These are phyloP conservation scores for Fusarium tjaetaba DNA, from an alignment of 2,329 filamentous ascomycete genomes.

Conservation along the genomic window DNA sequence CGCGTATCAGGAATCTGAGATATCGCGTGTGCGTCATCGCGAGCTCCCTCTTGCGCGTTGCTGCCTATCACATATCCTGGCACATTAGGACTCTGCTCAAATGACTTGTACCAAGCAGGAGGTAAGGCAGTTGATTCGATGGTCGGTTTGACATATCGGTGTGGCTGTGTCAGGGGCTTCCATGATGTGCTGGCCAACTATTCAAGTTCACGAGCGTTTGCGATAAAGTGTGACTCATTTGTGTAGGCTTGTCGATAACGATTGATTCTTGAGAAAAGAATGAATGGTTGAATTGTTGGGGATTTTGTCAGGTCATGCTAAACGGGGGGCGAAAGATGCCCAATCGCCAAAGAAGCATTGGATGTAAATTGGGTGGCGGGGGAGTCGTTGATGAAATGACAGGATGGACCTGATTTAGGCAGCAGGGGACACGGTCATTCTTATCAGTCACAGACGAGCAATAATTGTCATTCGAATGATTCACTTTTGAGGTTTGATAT, in stretches of 20 bases:
- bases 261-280: background rate
- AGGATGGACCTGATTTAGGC: constrained; percentile 4
- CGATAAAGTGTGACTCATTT: constrained; percentile 25
- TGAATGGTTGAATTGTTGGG: background rate
- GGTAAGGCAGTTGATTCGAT: constrained; percentile 11
- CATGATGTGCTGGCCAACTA: constrained; percentile 1
- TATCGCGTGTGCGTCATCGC: constrained; percentile 9
- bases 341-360: constrained; percentile 5
- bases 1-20: background rate
- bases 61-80: constrained; percentile 32
- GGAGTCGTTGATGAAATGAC: background rate
- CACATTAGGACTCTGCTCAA: background rate
- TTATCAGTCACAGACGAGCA: background rate
- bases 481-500: background rate
- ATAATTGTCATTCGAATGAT: background rate
- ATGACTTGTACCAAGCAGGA: background rate
- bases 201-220: background rate
- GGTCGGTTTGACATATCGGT: constrained; percentile 22
- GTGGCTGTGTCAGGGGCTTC: constrained; percentile 25
- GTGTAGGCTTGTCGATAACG: background rate
- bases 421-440: background rate
- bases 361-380: constrained; percentile 7
- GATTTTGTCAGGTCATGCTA: background rate
- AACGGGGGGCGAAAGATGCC: constrained; percentile 11
- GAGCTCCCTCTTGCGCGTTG: constrained; percentile 19